Evolutionary conservation across 2,329 filamentous ascomycete species (phyloP).

Genomic region (Neopestalotiopsis sp.): DNA sequence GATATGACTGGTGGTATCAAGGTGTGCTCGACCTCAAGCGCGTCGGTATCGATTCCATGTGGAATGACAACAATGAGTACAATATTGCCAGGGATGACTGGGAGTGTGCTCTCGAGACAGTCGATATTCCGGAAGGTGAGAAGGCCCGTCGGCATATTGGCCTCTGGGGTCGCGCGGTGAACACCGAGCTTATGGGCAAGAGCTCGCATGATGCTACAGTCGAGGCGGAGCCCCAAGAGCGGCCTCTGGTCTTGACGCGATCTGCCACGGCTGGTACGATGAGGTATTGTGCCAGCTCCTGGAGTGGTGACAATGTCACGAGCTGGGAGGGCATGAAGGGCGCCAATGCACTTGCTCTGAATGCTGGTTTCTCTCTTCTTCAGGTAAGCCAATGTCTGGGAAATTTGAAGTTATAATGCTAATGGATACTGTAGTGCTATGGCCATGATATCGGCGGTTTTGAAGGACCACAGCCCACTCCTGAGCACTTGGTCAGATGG

Average conservation of each 20-base stretch:
- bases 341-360: slow-evolving; percentile 71
- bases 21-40: slow-evolving; percentile 67
- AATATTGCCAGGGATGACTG: slow-evolving; percentile 70
- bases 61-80: slow-evolving; percentile 84
- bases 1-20: slow-evolving; percentile 75
- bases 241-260: slow-evolving; percentile 73
- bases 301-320: slow-evolving; percentile 78
- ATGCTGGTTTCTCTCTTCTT: slow-evolving; percentile 70
- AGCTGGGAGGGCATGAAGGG: slow-evolving; percentile 78
- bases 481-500: slow-evolving; percentile 76
- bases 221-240: slow-evolving; percentile 60
- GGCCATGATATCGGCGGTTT: slow-evolving; percentile 80
- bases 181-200: slow-evolving; percentile 75
- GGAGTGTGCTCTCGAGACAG: slow-evolving; percentile 62
- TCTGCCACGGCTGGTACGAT: slow-evolving; percentile 75
- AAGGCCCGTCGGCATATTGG: slow-evolving; percentile 57
- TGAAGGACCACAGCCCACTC: slow-evolving; percentile 73
- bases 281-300: slow-evolving; percentile 72
- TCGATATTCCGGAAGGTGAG: slow-evolving; percentile 42
- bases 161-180: slow-evolving; percentile 71
- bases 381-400: too few species aligned
- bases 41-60: slow-evolving; percentile 74
- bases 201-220: slow-evolving; percentile 72
- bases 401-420: too few species aligned
- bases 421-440: too few species aligned